Conservation (phyloP, 2,329 filamentous ascomycete genomes). For the Fusarium floridanum region DNA sequence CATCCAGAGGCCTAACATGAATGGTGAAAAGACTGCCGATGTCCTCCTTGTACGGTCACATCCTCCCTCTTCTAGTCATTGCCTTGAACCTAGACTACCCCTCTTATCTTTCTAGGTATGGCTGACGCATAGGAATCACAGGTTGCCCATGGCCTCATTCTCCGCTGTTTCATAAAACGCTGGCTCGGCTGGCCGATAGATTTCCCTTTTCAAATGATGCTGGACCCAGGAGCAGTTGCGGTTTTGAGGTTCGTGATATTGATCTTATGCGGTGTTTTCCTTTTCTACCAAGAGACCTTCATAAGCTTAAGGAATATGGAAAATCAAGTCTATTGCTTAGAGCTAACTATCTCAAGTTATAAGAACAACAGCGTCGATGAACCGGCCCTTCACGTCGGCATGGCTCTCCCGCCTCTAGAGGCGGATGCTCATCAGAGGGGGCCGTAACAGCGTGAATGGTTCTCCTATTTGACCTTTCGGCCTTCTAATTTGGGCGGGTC, state of each 20-base stretch:
- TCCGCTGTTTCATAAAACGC: constrained; percentile 60
- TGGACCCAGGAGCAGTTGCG: constrained; percentile 58
- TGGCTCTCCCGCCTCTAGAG: constrained; percentile 40
- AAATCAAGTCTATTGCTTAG: neutral
- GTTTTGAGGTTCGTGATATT: constrained; percentile 44
- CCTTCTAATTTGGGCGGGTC: too few species aligned
- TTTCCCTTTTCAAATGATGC: constrained; percentile 57
- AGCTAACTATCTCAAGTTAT: constrained; percentile 47
- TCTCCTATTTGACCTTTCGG: neutral
- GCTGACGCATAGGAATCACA: constrained; percentile 4
- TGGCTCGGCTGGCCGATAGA: constrained; percentile 59
- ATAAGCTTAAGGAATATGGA: neutral
- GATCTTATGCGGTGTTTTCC: neutral
- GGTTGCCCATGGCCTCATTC: constrained; percentile 59
- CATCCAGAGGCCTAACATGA: constrained; percentile 56
- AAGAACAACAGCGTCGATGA: constrained; percentile 54
- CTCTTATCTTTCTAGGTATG: neutral
- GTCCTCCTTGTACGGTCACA: constrained; percentile 46
- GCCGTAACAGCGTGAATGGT: neutral
- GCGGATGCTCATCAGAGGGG: neutral
- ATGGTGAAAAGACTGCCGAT: constrained; percentile 54
- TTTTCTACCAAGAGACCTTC: too few species aligned
- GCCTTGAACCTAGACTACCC: neutral
- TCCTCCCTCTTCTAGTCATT: neutral
- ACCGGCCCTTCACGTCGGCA: constrained; percentile 57